Evolutionary conservation across 768 basidiomycete species (phyloP).

Genomic region (Coprinopsis strossmayeri): DNA sequence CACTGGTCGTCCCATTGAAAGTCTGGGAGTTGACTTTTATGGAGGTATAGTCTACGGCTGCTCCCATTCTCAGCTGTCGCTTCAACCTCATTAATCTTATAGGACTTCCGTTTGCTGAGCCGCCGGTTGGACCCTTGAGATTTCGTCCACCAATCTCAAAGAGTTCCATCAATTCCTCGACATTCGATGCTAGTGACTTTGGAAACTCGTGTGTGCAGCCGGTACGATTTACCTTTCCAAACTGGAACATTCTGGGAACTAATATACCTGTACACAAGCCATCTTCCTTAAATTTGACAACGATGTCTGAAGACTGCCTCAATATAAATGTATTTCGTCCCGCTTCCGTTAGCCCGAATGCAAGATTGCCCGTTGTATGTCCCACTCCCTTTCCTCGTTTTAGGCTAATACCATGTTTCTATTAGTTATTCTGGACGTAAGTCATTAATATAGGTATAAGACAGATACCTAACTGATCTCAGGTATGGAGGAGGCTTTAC

Average conservation of each 20-base stretch:
- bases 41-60: not conserved
- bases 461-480: not conserved
- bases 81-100: not conserved
- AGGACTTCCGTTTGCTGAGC: constrained; percentile 51
- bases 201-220: constrained; percentile 44
- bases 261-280: not conserved
- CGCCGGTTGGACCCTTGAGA: constrained; percentile 42
- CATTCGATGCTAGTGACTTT: constrained; percentile 41
- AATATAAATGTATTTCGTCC: constrained; percentile 55
- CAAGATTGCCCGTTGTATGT: constrained; percentile 33
- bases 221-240: constrained; percentile 19
- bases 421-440: constrained; percentile 35
- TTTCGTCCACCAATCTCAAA: constrained; percentile 41
- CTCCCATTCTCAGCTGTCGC: not conserved
- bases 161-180: constrained; percentile 23
- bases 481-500: constrained; percentile 31
- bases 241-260: not conserved
- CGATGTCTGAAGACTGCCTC: constrained; percentile 44
- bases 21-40: not conserved
- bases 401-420: not conserved
- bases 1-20: not conserved
- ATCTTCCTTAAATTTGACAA: not conserved
- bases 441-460: constrained; percentile 4
- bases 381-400: no score
- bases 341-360: constrained; percentile 21